Conservation (phyloP, 2,329 filamentous ascomycete genomes). For the Ophiostoma angusticollis region DNA sequence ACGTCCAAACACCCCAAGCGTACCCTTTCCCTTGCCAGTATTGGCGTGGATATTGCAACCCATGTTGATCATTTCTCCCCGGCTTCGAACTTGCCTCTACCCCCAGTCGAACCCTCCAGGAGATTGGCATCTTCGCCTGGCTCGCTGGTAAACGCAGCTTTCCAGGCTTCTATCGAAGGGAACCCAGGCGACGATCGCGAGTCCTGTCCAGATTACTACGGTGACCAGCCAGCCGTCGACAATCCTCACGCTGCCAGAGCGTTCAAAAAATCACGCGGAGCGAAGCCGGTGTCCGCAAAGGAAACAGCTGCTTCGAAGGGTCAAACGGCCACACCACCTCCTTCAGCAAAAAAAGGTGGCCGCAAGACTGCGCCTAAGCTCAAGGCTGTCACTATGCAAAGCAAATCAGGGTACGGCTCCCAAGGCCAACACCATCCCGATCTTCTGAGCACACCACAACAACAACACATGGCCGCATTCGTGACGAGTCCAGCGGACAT, state of each 20-base stretch:
- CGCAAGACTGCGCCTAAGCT: constrained; percentile 42
- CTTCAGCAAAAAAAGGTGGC: constrained; percentile 41
- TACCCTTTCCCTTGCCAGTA: constrained; percentile 35
- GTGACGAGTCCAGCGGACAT: constrained; percentile 38
- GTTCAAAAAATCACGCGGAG: constrained; percentile 34
- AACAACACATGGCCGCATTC: constrained; percentile 34
- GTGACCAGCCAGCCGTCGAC: constrained; percentile 16
- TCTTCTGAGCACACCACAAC: constrained; percentile 36
- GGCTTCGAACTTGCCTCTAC: constrained; percentile 38
- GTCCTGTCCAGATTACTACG: constrained; percentile 2
- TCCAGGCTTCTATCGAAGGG: constrained; percentile 12
- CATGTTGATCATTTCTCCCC: constrained; percentile 51
- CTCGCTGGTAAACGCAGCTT: constrained; percentile 23
- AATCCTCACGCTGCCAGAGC: constrained; percentile 19
- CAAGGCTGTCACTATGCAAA: constrained; percentile 35
- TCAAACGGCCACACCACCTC: constrained; percentile 48
- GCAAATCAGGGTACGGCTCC: constrained; percentile 39
- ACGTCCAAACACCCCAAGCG: constrained; percentile 24
- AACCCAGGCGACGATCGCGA: not conserved
- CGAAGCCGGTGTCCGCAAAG: constrained; percentile 12
- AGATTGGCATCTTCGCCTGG: constrained; percentile 46
- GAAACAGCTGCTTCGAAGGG: constrained; percentile 16
- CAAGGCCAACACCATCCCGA: constrained; percentile 25
- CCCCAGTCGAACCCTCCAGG: constrained; percentile 46
- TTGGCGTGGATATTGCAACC: constrained; percentile 40